Base-by-base conservation (phyloP, 768 basidiomycete species). In the Symmetrospora coprosmae region DNA sequence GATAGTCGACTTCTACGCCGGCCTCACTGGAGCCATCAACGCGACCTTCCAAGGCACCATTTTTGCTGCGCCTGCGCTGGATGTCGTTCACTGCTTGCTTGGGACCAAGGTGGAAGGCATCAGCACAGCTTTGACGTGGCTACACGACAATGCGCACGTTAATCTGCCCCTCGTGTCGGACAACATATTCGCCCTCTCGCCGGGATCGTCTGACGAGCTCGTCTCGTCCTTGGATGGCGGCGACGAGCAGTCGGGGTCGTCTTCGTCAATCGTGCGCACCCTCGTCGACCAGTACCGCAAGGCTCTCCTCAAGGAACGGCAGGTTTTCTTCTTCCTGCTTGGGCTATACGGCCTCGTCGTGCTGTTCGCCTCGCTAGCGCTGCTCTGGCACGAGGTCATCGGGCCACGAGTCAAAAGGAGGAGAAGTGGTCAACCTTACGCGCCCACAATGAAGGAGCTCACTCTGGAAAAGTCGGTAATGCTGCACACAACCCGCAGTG, bases 71-170 rank as follows among this genome's bases (percentile, higher is more conserved):
- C 87, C 88, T 0, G 80, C 86, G 16, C 84, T 85, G 66, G 87
- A 86, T 53, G 94, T 97, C 68, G 73, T 92, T 67, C 79, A 76
- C 66, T 96, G 91, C 70, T 78, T 96, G 68, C 80, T 97, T 65
- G 92, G 91, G 17, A 78, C 79, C 61, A 97, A 97, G 72, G 82
- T 96, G 37, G 76, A 82, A 51, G 87, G 83, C 13, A 77, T 96
- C 66, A 87, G 91, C 73, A 78, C 81, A 17, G 90, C 85, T 5
- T 76, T 94, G 35, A 96, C 89, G 0, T 97, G 94, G 78, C 74
- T 97, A 64, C 83, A 91, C 69, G 77, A 91, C 41, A 58, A 58
- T 23, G 55, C 41, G 8, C 55, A 58, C 11, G 39, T 58, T 7
- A 46, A 8, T 3, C 21, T 58, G 23, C 55, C 55, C 2, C 25